Base-by-base conservation (phyloP, 257 asterid species). In the Solanum sitiens region DNA sequence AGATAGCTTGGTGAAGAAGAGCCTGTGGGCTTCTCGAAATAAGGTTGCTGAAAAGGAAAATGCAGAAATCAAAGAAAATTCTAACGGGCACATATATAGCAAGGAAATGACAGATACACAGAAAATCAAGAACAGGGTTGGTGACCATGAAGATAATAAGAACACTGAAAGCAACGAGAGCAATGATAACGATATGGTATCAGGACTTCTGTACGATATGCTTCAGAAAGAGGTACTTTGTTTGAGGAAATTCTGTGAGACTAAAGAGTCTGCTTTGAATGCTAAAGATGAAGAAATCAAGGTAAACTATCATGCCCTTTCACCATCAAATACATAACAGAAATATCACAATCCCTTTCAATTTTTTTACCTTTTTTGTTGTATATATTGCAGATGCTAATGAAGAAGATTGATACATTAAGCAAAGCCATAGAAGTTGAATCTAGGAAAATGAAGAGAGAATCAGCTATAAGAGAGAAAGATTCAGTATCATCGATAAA, bases 201-300 rank as follows among this genome's bases (percentile, higher is more conserved):
- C 99, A 0, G 98, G 99, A 42, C 88, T 93, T 89, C 59, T 96
- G 75, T 96, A 95, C 21, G 99, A 96, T 89, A 91, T 91, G 91
- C 97, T 95, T 77, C 99, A 96, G 94, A 96, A 91, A 92, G 99
- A 96, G 92, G 98, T 96, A 88, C 87, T 94, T 77, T 89, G 72
- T 87, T 89, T 94, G 93, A 95, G 98, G 91, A 97, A 94, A 91
- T 82, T 90, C 65, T 93, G 94, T 74, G 94, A 92, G 42, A 73
- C 89, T 77, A 95, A 93, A 94, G 95, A 93, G 1, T 45, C 71
- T 74, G 89, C 83, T 83, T 90, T 96, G 91, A 90, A 91, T 83
- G 87, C 95, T 47, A 94, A 94, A 93, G 95, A 93, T n/a, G 98
- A 95, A 87, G 98, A 94, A 90, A 93, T 94, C 84, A 93, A 93